Evolutionary conservation across 495 filamentous ascomycete genomes (phyloP), one percentile per base, ranked within the genome.

Genomic region (Friedmanniomyces endolithicus): DNA sequence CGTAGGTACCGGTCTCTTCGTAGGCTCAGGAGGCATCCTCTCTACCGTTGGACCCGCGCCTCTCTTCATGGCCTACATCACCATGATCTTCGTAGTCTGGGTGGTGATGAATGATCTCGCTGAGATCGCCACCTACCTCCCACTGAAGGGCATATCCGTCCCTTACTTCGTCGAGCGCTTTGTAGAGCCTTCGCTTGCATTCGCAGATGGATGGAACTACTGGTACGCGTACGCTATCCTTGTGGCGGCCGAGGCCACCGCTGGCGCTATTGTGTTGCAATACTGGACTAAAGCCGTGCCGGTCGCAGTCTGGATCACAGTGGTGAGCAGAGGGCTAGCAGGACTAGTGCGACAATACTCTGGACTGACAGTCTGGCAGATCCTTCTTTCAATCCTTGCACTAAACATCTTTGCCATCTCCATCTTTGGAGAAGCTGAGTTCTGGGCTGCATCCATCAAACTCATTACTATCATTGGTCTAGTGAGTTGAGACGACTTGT

Each of bases 131-230:
- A 66, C 64, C 12, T 64, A 66, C 61, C 20, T 58, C 40, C 56
- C 56, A 2, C 29, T 58, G 1, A 49, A 29, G 29, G 57, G 57
- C 6, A 55, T 53, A 17, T 48, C 76, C 0, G 78, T 84, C 55
- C 73, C 78, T 2, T 58, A 62, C 74, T 22, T 79, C 80, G 65
- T 81, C 79, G 1, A 71, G 39, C 72, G 80, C 31, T 83, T 79
- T 59, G 77, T 75, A 57, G 79, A 84, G 58, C 80, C 80, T 9
- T 74, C 78, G 14, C 69, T 84, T 43, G 82, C 81, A 2, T 84
- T 85, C 61, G 74, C 78, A 33, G 65, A 84, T 43, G 81, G 83
- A 70, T 74, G 57, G 61, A 65, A 64, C 6, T 64, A 63, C 67
- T 53, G 70, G 68, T 67, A 60, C 31, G 62, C 64, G 0, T 66